Evolutionary conservation across 257 asterid species (phyloP).

Genomic region (Prunella vulgaris): DNA sequence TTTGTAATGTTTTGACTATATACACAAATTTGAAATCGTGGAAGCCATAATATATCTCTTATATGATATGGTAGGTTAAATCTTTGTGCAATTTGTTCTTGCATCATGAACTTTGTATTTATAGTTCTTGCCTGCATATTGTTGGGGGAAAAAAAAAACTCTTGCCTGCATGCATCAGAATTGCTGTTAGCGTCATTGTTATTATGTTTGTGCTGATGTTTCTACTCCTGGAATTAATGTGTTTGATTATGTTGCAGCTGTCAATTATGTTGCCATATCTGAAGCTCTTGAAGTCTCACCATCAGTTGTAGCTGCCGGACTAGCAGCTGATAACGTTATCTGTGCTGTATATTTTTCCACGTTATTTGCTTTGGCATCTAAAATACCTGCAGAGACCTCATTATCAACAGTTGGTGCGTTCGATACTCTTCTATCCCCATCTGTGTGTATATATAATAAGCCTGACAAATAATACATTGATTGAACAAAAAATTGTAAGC

Average conservation of each 20-base stretch:
- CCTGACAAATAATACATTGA: no score
- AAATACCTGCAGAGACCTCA: slow-evolving; percentile 71
- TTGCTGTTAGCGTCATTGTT: background rate
- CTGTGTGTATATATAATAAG: background rate
- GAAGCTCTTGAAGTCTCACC: slow-evolving; percentile 85
- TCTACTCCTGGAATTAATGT: slow-evolving; percentile 11
- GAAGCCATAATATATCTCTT: background rate
- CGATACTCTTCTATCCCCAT: slow-evolving; percentile 7
- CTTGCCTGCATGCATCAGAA: background rate
- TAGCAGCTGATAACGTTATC: slow-evolving; percentile 97
- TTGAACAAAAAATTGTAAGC: no score
- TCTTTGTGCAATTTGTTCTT: background rate
- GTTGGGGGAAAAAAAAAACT: no score
- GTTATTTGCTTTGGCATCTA: slow-evolving; percentile 76
- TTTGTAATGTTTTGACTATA: background rate
- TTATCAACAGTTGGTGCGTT: slow-evolving; percentile 42
- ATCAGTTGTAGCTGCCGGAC: slow-evolving; percentile 86
- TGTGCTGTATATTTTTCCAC: slow-evolving; percentile 83
- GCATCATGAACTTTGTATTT: background rate
- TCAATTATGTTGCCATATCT: slow-evolving; percentile 89
- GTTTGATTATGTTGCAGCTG: slow-evolving; percentile 44
- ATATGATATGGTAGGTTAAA: background rate
- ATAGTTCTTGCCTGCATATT: no score
- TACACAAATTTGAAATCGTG: background rate
- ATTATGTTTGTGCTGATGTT: background rate